phyloP scores from a whole-genome alignment of 768 basidiomycete genomes.

The Mycena floridula region DNA sequence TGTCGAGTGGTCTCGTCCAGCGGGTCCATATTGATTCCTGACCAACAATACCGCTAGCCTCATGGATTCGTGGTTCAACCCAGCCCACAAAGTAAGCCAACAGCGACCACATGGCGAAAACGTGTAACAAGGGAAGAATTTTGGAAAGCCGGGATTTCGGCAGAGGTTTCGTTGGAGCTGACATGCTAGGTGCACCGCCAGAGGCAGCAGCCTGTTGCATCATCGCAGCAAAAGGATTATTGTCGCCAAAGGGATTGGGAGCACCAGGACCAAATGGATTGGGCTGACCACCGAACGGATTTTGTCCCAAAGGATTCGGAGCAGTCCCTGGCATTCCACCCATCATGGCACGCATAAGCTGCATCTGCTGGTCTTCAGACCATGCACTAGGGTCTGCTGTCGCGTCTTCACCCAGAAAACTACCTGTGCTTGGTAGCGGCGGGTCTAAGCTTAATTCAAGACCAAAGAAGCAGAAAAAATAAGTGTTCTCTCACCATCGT shows the following conservation, averaged over 20 bases:
- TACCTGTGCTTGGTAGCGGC: constrained; percentile 28
- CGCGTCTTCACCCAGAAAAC: constrained; percentile 41
- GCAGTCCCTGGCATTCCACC: constrained; percentile 12
- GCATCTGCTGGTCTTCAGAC: constrained; percentile 64
- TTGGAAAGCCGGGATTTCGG: constrained; percentile 49
- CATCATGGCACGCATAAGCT: constrained; percentile 65
- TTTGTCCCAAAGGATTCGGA: constrained; percentile 5
- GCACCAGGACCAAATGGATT: no score
- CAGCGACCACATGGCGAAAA: constrained; percentile 57
- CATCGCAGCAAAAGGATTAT: not conserved
- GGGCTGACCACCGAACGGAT: constrained; percentile 13
- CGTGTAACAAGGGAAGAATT: constrained; percentile 59
- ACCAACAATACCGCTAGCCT: constrained; percentile 14
- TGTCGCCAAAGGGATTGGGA: no score
- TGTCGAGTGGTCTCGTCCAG: not conserved
- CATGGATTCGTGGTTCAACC: constrained; percentile 48
- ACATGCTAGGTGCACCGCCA: constrained; percentile 5
- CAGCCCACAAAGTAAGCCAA: constrained; percentile 64
- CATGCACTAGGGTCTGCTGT: constrained; percentile 51
- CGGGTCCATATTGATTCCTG: not conserved
- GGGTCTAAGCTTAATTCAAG: constrained; percentile 25
- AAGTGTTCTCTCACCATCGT: no score
- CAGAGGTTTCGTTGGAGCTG: constrained; percentile 10
- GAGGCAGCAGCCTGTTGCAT: not conserved
- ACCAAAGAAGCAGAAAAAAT: constrained; percentile 7